Conservation (phyloP, 768 basidiomycete genomes). For the Lepiota brunneoincarnata region DNA sequence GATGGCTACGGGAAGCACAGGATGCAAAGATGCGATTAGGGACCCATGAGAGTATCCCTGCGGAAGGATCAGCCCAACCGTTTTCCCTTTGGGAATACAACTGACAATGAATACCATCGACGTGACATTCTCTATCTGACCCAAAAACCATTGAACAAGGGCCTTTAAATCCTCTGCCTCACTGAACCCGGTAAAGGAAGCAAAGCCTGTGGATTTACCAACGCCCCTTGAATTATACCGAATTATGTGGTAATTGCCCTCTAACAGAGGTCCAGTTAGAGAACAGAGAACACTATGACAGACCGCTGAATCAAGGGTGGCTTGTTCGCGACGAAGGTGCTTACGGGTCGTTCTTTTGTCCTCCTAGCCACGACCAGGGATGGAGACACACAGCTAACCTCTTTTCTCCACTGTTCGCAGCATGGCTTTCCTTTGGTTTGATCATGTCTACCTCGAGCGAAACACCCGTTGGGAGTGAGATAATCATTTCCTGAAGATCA, state of each 20-base stretch:
- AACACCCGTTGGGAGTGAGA: conserved; percentile 34
- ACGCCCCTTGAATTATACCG: conserved; percentile 80
- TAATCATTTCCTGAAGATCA: not conserved
- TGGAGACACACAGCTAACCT: conserved; percentile 73
- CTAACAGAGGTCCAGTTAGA: conserved; percentile 39
- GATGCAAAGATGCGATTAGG: conserved; percentile 66
- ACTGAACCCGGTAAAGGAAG: conserved; percentile 67
- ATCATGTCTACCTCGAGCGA: conserved; percentile 39
- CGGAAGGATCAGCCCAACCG: not conserved
- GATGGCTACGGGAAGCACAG: conserved; percentile 45
- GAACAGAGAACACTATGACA: conserved; percentile 41
- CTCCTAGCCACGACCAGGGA: conserved; percentile 86
- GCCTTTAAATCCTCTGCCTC: conserved; percentile 72
- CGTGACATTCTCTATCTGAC: conserved; percentile 36
- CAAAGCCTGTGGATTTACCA: conserved; percentile 68
- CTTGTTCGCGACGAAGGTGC: conserved; percentile 24
- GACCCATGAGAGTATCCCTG: conserved; percentile 86
- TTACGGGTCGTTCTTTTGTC: conserved; percentile 73
- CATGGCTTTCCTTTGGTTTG: conserved; percentile 19
- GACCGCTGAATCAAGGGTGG: conserved; percentile 12
- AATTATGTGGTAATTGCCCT: conserved; percentile 53
- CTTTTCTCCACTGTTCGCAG: conserved; percentile 15
- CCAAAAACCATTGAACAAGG: conserved; percentile 53
- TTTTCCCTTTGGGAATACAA: conserved; percentile 5
- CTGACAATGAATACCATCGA: conserved; percentile 62